Evolutionary conservation across 108 stramenopile species (phyloP), one percentile per base, ranked within the genome.

Genomic region (Nannochloropsis salina): DNA sequence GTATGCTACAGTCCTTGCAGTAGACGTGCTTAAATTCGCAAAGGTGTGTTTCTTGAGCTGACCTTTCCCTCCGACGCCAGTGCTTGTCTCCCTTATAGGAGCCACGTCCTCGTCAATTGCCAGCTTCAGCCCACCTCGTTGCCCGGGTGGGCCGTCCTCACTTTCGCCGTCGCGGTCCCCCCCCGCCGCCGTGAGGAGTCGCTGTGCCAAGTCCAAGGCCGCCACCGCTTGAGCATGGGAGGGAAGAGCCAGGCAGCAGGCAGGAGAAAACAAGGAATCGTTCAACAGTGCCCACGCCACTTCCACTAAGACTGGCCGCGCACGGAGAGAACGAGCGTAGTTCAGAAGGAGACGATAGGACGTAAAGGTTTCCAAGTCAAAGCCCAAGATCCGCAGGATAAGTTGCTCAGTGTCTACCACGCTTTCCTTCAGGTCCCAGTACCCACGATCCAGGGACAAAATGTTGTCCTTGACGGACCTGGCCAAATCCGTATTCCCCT

Each of bases 201-300:
- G 61, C 2, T 74, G 61, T 3, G 61, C 61, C 61, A 74, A 74
- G n/a, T 74, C 20, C 61, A 74, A 8, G 20, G n/a, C 61, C 15
- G 61, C 61, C 61, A 74, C 61, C 4, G 61, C 61, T 8, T 74
- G 61, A n/a, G 61, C 61, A n/a, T 74, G 61, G 20, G 61, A 74
- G 4, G 61, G 61, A 15, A 15, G 15, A 15, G 61, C n/a, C 61
- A 74, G n/a, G 6, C 61, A 74, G n/a, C 15, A 74, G 5, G 6
- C 61, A 74, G 61, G 61, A 15, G 61, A 74, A n/a, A 74, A 74
- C 61, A 74, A 74, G 61, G 61, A 74, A 74, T 74, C 61, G 61
- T 74, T 74, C n/a, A 74, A 74, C 1, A 74, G 61, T 8, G 61
- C 3, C 61, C 61, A 74, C 20, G 61, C 61, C 61, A 74, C 61